phyloP scores from a whole-genome alignment of 163 green algal species.

The Scenedesmus sp. region DNA sequence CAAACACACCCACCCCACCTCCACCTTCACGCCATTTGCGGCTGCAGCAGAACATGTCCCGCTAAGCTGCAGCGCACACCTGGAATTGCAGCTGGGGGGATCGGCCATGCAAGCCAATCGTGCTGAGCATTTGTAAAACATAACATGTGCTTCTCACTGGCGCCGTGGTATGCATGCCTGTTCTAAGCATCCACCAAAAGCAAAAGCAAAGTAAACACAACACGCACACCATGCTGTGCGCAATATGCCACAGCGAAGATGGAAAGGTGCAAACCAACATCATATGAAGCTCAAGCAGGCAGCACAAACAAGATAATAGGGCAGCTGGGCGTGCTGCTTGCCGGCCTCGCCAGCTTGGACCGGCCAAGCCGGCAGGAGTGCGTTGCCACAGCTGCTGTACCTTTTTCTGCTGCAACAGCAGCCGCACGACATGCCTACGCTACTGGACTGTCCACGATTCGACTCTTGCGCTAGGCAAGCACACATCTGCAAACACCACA shows the following conservation, averaged over 20 bases:
- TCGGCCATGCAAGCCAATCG: background rate
- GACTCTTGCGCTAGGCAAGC: too few species aligned
- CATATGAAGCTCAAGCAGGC: background rate
- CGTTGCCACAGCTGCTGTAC: background rate
- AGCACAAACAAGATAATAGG: background rate
- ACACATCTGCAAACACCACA: background rate
- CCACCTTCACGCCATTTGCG: too few species aligned
- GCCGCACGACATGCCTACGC: background rate
- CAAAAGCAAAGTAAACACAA: background rate
- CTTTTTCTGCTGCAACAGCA: background rate
- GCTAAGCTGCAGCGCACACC: background rate
- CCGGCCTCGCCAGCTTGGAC: background rate
- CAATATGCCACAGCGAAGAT: background rate
- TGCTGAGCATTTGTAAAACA: background rate
- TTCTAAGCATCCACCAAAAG: background rate
- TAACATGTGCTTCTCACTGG: background rate
- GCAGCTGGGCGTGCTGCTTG: background rate
- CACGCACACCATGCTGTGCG: background rate
- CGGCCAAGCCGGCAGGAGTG: background rate
- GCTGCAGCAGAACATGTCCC: background rate
- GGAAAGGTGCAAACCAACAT: background rate
- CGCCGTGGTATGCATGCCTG: background rate
- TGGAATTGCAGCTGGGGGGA: background rate
- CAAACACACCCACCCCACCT: background rate
- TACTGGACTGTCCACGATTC: background rate